Evolutionary conservation across 2,329 filamentous ascomycete species (phyloP).

Genomic region (Akanthomyces lecanii): DNA sequence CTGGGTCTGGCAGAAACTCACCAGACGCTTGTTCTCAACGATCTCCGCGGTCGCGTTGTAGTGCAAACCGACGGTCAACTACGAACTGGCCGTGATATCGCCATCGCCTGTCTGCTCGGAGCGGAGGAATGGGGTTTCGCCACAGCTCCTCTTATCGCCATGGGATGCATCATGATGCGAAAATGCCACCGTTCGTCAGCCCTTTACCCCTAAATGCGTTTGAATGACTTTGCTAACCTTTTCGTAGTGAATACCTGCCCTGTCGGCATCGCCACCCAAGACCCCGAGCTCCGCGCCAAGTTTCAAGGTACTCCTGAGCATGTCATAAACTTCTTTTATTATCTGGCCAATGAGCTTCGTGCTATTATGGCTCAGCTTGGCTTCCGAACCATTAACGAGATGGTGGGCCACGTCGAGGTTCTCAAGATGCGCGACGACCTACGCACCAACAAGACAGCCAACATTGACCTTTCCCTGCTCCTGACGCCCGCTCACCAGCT

Average conservation of each 20-base stretch:
- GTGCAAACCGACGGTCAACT: conserved; percentile 96
- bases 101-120: conserved; percentile 89
- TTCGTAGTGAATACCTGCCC: conserved; percentile 65
- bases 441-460: conserved; percentile 81
- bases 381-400: conserved; percentile 93
- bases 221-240: neutral
- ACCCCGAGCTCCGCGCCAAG: conserved; percentile 90
- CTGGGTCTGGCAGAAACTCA: conserved; percentile 94
- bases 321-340: conserved; percentile 99
- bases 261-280: conserved; percentile 92
- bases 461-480: conserved; percentile 89
- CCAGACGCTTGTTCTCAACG: conserved; percentile 92
- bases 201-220: too few species aligned
- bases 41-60: conserved; percentile 89
- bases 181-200: conserved; percentile 54
- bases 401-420: conserved; percentile 89
- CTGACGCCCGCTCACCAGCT: conserved; percentile 94
- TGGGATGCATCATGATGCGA: conserved; percentile 95
- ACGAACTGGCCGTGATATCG: conserved; percentile 86
- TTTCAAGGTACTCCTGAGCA: conserved; percentile 91
- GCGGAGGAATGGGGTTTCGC: conserved; percentile 99
- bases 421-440: conserved; percentile 85
- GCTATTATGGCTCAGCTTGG: conserved; percentile 96
- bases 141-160: conserved; percentile 88
- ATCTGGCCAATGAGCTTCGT: conserved; percentile 90